Conservation (phyloP, 345 rosid species). For the Eutrema yunnanense region DNA sequence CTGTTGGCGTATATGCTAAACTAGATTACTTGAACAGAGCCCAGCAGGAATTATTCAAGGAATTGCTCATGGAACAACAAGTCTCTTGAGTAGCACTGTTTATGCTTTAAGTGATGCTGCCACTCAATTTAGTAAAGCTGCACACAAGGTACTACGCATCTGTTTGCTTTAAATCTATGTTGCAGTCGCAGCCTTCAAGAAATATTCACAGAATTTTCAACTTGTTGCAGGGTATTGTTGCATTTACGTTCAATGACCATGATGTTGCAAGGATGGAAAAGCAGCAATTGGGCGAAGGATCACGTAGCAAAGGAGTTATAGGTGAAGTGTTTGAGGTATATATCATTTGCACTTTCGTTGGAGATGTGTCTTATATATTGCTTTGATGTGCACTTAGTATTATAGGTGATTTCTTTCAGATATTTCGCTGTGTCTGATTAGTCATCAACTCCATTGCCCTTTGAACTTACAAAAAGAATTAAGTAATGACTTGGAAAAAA, state of each 20-base stretch:
- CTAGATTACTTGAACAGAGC: constrained; percentile 44
- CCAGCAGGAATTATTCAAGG: constrained; percentile 84
- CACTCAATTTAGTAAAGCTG: constrained; percentile 96
- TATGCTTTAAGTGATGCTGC: constrained; percentile 95
- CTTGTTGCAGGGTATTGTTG: constrained; percentile 74
- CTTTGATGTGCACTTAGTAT: background rate
- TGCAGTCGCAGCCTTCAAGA: background rate
- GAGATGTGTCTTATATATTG: background rate
- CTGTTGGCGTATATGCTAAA: constrained; percentile 5
- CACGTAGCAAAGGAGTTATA: constrained; percentile 86
- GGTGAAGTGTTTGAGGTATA: constrained; percentile 93
- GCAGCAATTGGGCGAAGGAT: constrained; percentile 60
- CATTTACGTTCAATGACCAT: constrained; percentile 89
- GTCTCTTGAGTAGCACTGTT: constrained; percentile 86
- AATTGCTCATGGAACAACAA: constrained; percentile 89
- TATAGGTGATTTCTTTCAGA: background rate
- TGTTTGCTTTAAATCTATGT: constrained; percentile 9
- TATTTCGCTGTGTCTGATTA: background rate
- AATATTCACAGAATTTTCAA: constrained; percentile 8
- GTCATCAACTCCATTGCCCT: background rate
- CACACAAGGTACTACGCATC: constrained; percentile 67
- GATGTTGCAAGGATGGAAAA: constrained; percentile 75
- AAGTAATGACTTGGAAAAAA: background rate
- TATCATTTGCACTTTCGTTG: background rate
- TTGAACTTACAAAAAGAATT: constrained; percentile 8